Base-by-base conservation (phyloP, 495 filamentous ascomycete genomes). In the Penicillium mononematosum region DNA sequence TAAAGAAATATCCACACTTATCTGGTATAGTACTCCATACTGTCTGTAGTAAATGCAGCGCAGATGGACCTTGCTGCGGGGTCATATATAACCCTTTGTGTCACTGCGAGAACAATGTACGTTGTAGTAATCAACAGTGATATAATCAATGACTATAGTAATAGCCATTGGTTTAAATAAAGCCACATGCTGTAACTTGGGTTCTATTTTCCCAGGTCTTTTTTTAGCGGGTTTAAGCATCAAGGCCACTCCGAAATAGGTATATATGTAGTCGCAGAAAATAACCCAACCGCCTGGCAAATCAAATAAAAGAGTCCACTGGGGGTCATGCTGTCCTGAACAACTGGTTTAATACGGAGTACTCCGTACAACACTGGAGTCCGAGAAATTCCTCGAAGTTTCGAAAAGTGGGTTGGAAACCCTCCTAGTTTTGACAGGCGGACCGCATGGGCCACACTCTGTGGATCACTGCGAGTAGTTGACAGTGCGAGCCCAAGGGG, bases 371-470 rank as follows among this genome's bases (percentile, higher is more conserved):
- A 25, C 24, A 25, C 6, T 25, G 24, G 24, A 16, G 34, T 38
- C 14, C 34, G 4, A 12, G 41, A 19, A 48, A 34, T 19, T 48
- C 17, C 36, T 32, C n/a, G 27, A 48, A 32, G 1, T 14, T 16
- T 39, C 36, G 16, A n/a, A n/a, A 20, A 14, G 27, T 48, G 46
- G 46, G 11, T 11, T 48, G 25, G 17, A 48, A 49, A 34, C 9
- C 17, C n/a, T 20, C 14, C 14, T 3, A 7, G 11, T 0, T 34
- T 19, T 49, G 46, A 49, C 46, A 49, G 58, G 38, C 41, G 47
- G 53, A 53, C 56, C 53, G 53, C 58, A 46, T 36, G 27, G 58
- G 17, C 54, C 53, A 48, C 12, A 20, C 36, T n/a, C 16, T 39
- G 36, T 39, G 36, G 36, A 39, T 39, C 16, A 16, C 34, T 36